These are phyloP conservation scores for Entomortierella parvispora DNA, from an alignment of 192 early-diverging fungal species.

Conservation along the genomic window DNA sequence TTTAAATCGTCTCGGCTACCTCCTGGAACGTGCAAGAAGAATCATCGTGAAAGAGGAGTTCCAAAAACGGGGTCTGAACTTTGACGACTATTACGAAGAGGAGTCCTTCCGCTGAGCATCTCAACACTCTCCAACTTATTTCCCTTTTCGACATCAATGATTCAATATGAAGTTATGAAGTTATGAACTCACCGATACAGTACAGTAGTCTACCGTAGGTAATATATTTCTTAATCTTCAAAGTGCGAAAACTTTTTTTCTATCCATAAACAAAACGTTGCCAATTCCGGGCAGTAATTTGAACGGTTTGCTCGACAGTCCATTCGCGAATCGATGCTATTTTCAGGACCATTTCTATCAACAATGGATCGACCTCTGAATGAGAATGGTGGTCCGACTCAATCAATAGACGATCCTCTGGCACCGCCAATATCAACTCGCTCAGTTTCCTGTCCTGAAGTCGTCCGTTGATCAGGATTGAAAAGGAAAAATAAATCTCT, in stretches of 20 bases:
- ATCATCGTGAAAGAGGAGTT: not conserved
- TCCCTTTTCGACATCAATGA: no score
- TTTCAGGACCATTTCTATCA: slow-evolving; percentile 62
- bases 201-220: no score
- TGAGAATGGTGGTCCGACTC: slow-evolving; percentile 84
- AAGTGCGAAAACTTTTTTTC: no score
- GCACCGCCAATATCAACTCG: slow-evolving; percentile 75
- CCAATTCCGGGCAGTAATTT: slow-evolving; percentile 62
- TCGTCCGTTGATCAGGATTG: slow-evolving; percentile 78
- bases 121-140: no score
- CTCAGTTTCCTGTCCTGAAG: slow-evolving; percentile 59
- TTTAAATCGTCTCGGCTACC: slow-evolving; percentile 3
- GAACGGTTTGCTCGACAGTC: slow-evolving; percentile 59
- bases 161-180: no score
- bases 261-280: slow-evolving; percentile 47
- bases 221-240: no score
- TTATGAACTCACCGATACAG: no score
- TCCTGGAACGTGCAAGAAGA: not conserved
- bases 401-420: slow-evolving; percentile 80
- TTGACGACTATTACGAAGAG: no score
- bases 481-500: slow-evolving; percentile 84
- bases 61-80: not conserved
- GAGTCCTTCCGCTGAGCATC: no score
- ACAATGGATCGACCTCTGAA: slow-evolving; percentile 58
- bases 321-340: slow-evolving; percentile 70